Base-by-base conservation (phyloP, 2,329 filamentous ascomycete genomes). In the Emmonsiellopsis sp. region DNA sequence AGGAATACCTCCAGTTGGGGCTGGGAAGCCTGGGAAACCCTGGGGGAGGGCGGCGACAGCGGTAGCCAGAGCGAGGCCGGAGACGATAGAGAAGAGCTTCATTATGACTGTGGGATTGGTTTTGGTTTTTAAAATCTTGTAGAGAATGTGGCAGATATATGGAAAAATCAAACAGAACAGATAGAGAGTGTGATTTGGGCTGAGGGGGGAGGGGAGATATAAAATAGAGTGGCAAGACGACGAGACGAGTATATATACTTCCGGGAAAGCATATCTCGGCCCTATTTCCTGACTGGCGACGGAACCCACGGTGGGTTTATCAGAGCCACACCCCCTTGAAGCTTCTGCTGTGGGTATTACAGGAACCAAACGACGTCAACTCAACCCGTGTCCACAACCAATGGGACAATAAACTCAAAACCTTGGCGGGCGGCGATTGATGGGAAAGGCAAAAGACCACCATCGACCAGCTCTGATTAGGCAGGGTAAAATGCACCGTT, bases 61-160 rank as follows among this genome's bases (percentile, higher is more conserved):
- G 10, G 32, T 26, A 31, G 51, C 51, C 20, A 55, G 51, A 51
- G 38, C 51, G 47, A 51, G 46, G 9, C 34, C 49, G 30, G 20
- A 26, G 5, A 54, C 34, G 51, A 48, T 32, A 34, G 54, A 38
- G 51, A 49, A 50, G 51, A 54, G 31, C 31, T 55, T 48, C 54
- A 55, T 55, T 51, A 40, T 55, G 43, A 48, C 16, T 20, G 51
- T 40, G 40, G 46, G 44, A 20, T 26, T 35, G n/a, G 49, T 31
- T 47, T 46, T 32, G 31, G 16, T 46, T 20, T 26, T 26, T 26
- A 26, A 26, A 26, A 7, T 9, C 15, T 16, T 35, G 15, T 47
- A 47, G 32, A 8, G 13, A 31, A 43, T 13, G 15, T 42, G 40
- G 40, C n/a, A 44, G 4, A 7, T 7, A 30, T 15, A 6, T 26